Evolutionary conservation across 257 asterid species (phyloP).

Genomic region (Rubia yunnanensis): DNA sequence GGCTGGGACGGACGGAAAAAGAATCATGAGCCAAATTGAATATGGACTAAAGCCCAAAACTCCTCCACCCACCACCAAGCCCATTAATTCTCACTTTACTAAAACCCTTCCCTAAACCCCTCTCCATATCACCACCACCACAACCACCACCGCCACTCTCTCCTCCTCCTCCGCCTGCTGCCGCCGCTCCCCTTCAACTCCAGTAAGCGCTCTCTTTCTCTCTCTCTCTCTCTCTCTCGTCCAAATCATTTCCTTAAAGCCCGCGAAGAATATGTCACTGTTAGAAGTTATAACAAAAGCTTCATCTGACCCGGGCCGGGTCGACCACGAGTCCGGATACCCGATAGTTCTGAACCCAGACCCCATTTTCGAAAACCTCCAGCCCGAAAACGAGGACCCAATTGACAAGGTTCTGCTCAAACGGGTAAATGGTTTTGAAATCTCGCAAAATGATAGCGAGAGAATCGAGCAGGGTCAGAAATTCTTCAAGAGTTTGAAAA

Average conservation of each 20-base stretch:
- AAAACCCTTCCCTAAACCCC: constrained; percentile 1
- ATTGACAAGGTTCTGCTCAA: constrained; percentile 25
- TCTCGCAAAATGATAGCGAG: constrained; percentile 38
- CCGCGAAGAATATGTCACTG: constrained; percentile 35
- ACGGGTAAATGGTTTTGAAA: constrained; percentile 45
- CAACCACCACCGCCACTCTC: background rate
- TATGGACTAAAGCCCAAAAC: background rate
- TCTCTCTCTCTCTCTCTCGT: background rate
- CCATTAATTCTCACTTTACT: background rate
- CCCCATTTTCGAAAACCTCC: constrained; percentile 31
- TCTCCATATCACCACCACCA: background rate
- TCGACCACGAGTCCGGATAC: constrained; percentile 25
- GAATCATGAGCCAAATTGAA: background rate
- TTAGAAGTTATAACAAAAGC: constrained; percentile 61
- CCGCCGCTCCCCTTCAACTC: background rate
- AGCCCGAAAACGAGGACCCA: constrained; percentile 30
- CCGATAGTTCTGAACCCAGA: constrained; percentile 58
- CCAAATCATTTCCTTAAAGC: background rate
- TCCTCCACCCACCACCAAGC: background rate
- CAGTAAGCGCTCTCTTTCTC: background rate
- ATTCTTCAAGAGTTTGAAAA: constrained; percentile 32
- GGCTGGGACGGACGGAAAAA: no score
- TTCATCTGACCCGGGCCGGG: constrained; percentile 20
- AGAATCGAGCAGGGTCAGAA: constrained; percentile 35
- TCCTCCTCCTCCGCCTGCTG: constrained; percentile 1